phyloP scores from a whole-genome alignment of 768 basidiomycete species.

The Lactarius tabidus region DNA sequence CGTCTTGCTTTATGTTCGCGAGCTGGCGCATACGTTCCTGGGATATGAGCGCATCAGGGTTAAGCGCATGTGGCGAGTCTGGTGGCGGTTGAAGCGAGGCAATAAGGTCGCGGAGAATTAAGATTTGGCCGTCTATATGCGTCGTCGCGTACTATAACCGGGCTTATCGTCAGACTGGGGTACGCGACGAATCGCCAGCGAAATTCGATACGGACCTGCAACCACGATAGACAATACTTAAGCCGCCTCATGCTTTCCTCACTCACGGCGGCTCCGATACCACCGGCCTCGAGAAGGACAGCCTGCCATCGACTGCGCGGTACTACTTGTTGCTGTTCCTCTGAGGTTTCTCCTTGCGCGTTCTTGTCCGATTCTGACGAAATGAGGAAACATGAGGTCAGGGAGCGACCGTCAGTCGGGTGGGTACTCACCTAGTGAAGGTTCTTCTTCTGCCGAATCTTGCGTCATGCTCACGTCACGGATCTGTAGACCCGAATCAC shows the following conservation, averaged over 20 bases:
- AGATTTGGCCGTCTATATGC: constrained; percentile 84
- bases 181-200: neutral
- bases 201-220: constrained; percentile 54
- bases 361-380: constrained; percentile 12
- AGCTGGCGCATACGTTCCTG: constrained; percentile 62
- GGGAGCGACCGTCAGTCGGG: neutral
- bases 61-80: constrained; percentile 34
- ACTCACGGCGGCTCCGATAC: constrained; percentile 81
- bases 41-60: constrained; percentile 31
- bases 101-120: constrained; percentile 80
- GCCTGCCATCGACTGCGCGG: constrained; percentile 84
- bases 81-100: constrained; percentile 54
- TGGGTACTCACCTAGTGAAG: constrained; percentile 1
- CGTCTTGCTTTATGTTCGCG: constrained; percentile 67
- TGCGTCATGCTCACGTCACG: constrained; percentile 23
- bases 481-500: constrained; percentile 19
- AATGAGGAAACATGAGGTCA: neutral
- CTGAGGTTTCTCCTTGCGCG: constrained; percentile 15
- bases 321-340: constrained; percentile 50
- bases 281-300: constrained; percentile 80
- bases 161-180: constrained; percentile 6
- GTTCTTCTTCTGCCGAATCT: constrained; percentile 14
- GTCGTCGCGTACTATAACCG: constrained; percentile 69
- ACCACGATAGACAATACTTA: constrained; percentile 84
- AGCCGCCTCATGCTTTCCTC: constrained; percentile 87